phyloP scores from a whole-genome alignment of 306 rosid species.

The Sophora flavescens region DNA sequence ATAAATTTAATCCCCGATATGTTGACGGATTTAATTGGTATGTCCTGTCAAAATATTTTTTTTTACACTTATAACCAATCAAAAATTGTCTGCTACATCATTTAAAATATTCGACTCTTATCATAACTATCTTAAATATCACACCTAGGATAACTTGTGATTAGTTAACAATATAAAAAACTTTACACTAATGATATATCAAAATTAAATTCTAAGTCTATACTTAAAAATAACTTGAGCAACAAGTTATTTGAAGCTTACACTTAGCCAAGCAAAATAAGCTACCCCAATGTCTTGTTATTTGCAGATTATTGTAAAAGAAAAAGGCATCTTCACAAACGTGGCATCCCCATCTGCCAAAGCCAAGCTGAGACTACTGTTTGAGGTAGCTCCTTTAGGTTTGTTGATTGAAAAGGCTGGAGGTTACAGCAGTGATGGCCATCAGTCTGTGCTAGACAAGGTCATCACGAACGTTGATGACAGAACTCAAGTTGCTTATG shows the following conservation, averaged over 20 bases:
- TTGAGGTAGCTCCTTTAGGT: conserved; percentile 98
- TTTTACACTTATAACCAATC: no score
- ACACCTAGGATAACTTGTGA: no score
- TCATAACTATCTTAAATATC: no score
- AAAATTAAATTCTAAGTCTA: no score
- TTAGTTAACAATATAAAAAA: no score
- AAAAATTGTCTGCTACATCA: no score
- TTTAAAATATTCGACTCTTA: no score
- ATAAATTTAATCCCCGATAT: no score
- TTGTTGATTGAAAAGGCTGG: conserved; percentile 92
- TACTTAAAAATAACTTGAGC: not conserved
- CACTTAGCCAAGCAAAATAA: not conserved
- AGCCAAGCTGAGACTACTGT: conserved; percentile 91
- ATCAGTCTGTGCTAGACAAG: conserved; percentile 83
- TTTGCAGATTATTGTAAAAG: conserved; percentile 88
- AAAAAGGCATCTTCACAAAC: conserved; percentile 92
- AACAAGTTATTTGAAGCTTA: conserved; percentile 10
- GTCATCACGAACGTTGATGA: conserved; percentile 79
- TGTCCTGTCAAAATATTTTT: no score
- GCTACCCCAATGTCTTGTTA: not conserved
- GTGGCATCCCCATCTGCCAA: conserved; percentile 89
- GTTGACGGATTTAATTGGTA: no score
- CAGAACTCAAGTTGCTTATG: conserved; percentile 96
- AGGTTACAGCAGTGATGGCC: conserved; percentile 94
- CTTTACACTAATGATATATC: no score